Conservation (phyloP, 495 filamentous ascomycete species). For the Penicillium soppii region DNA sequence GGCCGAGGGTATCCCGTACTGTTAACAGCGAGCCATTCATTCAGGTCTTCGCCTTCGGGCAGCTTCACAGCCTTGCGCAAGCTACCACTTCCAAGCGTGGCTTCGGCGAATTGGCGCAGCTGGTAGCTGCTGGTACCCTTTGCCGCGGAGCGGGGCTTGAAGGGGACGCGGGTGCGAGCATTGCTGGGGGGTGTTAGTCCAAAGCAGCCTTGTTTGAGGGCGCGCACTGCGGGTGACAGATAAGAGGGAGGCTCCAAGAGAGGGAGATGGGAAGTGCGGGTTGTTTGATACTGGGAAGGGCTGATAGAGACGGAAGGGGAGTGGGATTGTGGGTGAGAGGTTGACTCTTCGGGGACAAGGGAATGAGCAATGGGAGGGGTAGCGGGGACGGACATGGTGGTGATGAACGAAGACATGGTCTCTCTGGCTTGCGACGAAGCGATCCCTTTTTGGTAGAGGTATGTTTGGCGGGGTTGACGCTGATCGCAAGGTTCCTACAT, state of each 20-base stretch:
- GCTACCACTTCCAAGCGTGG: slow-evolving; percentile 91
- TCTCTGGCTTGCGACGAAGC: slow-evolving; percentile 1
- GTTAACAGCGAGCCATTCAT: slow-evolving; percentile 97
- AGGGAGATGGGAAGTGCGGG: slow-evolving; percentile 32
- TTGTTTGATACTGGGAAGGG: slow-evolving; percentile 32
- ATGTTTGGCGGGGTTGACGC: slow-evolving; percentile 19
- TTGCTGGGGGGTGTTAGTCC: slow-evolving; percentile 66
- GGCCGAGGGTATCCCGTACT: slow-evolving; percentile 48
- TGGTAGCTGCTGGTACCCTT: slow-evolving; percentile 95
- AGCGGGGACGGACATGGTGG: slow-evolving; percentile 64
- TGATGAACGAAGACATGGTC: slow-evolving; percentile 66
- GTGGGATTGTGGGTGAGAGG: slow-evolving; percentile 15
- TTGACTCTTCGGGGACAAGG: slow-evolving; percentile 32
- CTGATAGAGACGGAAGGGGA: slow-evolving; percentile 17
- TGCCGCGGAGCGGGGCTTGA: slow-evolving; percentile 83
- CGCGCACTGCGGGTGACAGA: slow-evolving; percentile 42
- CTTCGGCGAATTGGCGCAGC: slow-evolving; percentile 95
- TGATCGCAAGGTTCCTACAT: slow-evolving; percentile 30
- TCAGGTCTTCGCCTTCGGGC: slow-evolving; percentile 93
- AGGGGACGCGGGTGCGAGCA: slow-evolving; percentile 83
- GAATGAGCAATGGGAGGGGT: slow-evolving; percentile 32
- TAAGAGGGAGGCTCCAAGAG: slow-evolving; percentile 40
- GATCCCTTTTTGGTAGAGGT: slow-evolving; percentile 6
- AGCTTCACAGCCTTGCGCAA: slow-evolving; percentile 94
- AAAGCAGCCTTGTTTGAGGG: slow-evolving; percentile 35